Evolutionary conservation across 148 eudicot species (phyloP).

Genomic region (Chenopodium formosanum): DNA sequence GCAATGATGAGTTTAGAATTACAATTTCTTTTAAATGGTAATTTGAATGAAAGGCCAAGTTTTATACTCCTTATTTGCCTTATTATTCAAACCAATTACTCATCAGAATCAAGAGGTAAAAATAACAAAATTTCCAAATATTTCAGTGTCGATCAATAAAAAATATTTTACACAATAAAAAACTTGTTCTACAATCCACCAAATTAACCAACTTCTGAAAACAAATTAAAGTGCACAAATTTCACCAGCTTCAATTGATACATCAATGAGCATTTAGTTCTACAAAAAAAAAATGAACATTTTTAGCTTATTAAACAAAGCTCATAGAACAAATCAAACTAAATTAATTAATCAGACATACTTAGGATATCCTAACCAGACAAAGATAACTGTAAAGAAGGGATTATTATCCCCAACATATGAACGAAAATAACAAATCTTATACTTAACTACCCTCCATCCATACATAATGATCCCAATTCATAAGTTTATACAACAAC

Average conservation of each 20-base stretch:
- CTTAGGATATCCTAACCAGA: not conserved
- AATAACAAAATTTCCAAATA: not conserved
- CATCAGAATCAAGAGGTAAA: conserved; percentile 7
- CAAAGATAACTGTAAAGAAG: not conserved
- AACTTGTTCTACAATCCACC: not conserved
- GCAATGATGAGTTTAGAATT: too few relatives aligned
- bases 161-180: not conserved
- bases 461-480: too few relatives aligned
- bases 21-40: too few relatives aligned
- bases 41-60: too few relatives aligned
- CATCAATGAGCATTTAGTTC: not conserved
- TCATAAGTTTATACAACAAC: not conserved
- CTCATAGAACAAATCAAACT: not conserved
- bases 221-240: not conserved
- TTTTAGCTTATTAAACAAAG: not conserved
- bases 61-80: too few relatives aligned
- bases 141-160: not conserved
- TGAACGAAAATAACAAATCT: too few relatives aligned
- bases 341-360: not conserved
- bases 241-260: conserved; percentile 2
- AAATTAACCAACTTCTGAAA: not conserved
- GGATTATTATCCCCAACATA: not conserved
- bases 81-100: conserved; percentile 34
- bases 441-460: too few relatives aligned
- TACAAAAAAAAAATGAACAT: too few relatives aligned